Evolutionary conservation across 805 yeast species (phyloP), one percentile per base, ranked within the genome.

Genomic region (Scheffersomyces lignosus): DNA sequence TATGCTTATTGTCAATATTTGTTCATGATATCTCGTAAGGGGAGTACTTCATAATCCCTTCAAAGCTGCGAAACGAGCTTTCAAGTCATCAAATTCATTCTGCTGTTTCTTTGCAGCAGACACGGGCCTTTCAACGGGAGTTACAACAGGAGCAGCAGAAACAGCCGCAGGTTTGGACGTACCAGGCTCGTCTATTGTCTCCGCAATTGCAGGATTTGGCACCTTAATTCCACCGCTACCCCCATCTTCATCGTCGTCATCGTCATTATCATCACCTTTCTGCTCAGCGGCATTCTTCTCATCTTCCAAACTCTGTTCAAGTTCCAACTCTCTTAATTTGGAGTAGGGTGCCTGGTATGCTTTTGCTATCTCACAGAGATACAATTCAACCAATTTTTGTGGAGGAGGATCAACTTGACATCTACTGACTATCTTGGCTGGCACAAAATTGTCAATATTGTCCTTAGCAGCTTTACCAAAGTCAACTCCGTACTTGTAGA

Each of bases 261-360:
- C 69, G 14, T 60, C 69, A 12, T 56, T 68, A 17, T 51, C 63
- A 8, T 44, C 60, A 22, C 45, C 53, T 18, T 54, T 58, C 8
- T 55, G 52, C 8, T 46, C 45, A 6, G 28, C 34, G 15, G 33
- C 36, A 10, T 15, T 31, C 14, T 12, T 20, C 8, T 23, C 35
- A 30, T 34, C 38, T 32, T 44, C 45, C 5, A 17, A 40, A 4
- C 4, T 4, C 10, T 36, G 49, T n/a, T 36, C 48, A 5, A 52
- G 59, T n/a, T 56, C 54, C 15, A 44, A 45, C 4, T 48, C 58
- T 18, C 36, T 35, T 39, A 80, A 56, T 10, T 79, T 82, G 22
- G 87, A 79, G 50, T 79, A 89, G 1, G 88, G 84, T 0, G 81
- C 93, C 15, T 74, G 72, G 52, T 89, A 88, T 0, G 95, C 85